A percentile compares a stretch with the other conserved stretches of the same genome.
These are phyloP conservation scores for Adiantum capillusveneris DNA, from an alignment of 75 land plant genomes.

Conservation along the genomic window DNA sequence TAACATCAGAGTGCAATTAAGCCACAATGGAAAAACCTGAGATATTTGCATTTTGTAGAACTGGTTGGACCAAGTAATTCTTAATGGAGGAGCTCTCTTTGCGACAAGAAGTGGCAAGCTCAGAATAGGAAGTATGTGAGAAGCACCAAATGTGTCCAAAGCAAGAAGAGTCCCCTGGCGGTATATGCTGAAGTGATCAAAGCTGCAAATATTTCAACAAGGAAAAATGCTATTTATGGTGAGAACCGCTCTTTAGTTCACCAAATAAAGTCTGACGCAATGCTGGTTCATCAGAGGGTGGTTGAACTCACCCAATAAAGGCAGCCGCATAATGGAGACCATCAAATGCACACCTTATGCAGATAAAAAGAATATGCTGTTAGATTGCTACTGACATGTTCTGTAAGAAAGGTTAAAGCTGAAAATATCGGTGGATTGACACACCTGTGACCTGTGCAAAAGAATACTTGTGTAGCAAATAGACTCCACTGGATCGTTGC, in stretches of 20 bases:
- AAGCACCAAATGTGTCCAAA: constrained; percentile 89
- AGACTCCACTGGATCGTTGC: constrained; percentile 71
- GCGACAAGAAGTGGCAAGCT: constrained; percentile 66
- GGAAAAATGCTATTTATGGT: neutral
- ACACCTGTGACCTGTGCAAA: constrained; percentile 85
- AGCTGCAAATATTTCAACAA: constrained; percentile 37
- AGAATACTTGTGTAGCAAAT: constrained; percentile 67
- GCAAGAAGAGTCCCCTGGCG: constrained; percentile 83
- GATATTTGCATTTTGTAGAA: neutral
- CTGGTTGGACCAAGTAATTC: neutral
- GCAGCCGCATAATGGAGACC: constrained; percentile 93
- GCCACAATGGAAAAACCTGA: neutral
- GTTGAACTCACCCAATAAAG: constrained; percentile 86
- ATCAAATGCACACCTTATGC: constrained; percentile 85
- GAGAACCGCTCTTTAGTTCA: neutral
- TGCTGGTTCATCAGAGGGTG: no score
- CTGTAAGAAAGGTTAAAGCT: no score
- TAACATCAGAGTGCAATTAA: neutral
- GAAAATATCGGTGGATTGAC: neutral
- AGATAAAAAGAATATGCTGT: neutral
- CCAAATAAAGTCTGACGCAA: no score
- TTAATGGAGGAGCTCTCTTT: neutral
- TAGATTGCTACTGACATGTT: no score
- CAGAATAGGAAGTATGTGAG: constrained; percentile 70
- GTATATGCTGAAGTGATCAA: constrained; percentile 76